Conservation (phyloP, 2,329 filamentous ascomycete species). For the Pseudogymnoascus destructans region DNA sequence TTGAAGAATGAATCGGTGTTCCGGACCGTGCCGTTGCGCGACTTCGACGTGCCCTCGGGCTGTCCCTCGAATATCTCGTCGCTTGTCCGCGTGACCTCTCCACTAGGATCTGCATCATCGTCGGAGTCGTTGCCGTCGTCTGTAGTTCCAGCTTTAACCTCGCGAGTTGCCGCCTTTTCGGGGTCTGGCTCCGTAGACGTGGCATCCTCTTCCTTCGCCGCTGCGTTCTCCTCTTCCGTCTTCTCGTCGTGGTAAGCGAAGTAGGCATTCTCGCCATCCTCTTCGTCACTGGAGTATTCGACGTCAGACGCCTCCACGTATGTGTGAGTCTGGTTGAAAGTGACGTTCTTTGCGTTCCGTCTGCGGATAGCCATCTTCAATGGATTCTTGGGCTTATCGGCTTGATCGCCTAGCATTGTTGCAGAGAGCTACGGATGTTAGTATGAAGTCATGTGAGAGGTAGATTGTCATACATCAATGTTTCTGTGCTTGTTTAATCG, state of each 20-base stretch:
- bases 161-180: conserved; percentile 28
- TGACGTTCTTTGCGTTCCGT: conserved; percentile 57
- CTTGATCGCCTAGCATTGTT: conserved; percentile 58
- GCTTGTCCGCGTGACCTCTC: conserved; percentile 37
- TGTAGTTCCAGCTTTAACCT: conserved; percentile 13
- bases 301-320: conserved; percentile 62
- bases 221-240: conserved; percentile 19
- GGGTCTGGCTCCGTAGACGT: conserved; percentile 28
- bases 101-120: conserved; percentile 18
- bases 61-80: conserved; percentile 54
- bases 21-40: conserved; percentile 72
- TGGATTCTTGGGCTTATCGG: conserved; percentile 59
- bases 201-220: conserved; percentile 27
- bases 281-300: conserved; percentile 55
- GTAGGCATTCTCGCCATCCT: conserved; percentile 34
- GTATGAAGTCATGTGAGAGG: conserved; percentile 1
- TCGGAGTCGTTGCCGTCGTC: conserved; percentile 9
- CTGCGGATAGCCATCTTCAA: conserved; percentile 61
- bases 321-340: conserved; percentile 51
- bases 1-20: conserved; percentile 97
- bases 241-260: conserved; percentile 35
- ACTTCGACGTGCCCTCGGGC: conserved; percentile 43
- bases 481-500: conserved; percentile 96
- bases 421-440: conserved; percentile 42
- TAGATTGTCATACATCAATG: conserved; percentile 59